Conservation (phyloP, 345 rosid species). For the Carallia pectinifolia region DNA sequence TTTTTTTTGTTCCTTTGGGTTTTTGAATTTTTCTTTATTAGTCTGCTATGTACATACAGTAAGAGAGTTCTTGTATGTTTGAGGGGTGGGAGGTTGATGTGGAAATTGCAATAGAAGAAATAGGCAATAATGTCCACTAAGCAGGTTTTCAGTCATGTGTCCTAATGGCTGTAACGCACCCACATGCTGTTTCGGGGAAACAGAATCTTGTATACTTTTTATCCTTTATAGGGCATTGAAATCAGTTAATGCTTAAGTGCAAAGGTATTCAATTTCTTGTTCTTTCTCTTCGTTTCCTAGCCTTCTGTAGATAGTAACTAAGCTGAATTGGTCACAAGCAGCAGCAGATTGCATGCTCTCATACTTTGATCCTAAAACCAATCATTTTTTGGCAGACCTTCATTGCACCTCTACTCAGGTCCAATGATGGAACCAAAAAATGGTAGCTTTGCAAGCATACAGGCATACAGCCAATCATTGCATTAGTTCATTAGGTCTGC, state of each 20-base stretch:
- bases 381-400: background rate
- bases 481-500: background rate
- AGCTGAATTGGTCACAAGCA: no score
- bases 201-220: slow-evolving; percentile 7
- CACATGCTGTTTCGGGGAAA: slow-evolving; percentile 8
- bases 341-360: no score
- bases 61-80: slow-evolving; percentile 15
- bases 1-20: background rate
- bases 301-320: background rate
- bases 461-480: background rate
- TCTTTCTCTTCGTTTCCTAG: background rate
- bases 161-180: slow-evolving; percentile 14
- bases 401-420: background rate
- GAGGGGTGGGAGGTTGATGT: background rate
- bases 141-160: slow-evolving; percentile 11
- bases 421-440: background rate
- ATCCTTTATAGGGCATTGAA: background rate
- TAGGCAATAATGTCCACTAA: slow-evolving; percentile 8
- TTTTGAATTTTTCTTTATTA: slow-evolving; percentile 1
- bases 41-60: slow-evolving; percentile 48
- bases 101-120: slow-evolving; percentile 12
- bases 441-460: background rate
- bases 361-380: background rate
- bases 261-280: background rate
- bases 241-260: background rate